phyloP scores from a whole-genome alignment of 176 grass and related monocot genomes.

The Avena atlantica region DNA sequence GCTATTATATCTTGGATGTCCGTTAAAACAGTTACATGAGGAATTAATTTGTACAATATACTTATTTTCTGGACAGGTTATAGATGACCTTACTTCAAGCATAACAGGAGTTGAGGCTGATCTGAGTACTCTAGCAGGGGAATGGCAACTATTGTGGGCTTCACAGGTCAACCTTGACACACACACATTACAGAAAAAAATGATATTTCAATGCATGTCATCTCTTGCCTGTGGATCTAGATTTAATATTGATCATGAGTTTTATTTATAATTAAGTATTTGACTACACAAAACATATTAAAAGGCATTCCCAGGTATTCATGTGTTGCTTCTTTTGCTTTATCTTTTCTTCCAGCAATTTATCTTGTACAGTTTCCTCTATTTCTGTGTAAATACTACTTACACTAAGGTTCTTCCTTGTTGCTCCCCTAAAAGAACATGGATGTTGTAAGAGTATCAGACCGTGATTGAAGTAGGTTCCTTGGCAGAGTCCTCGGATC shows the following conservation, averaged over 20 bases:
- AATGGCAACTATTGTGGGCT: slow-evolving; percentile 91
- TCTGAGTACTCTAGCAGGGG: slow-evolving; percentile 63
- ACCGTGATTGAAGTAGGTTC: not conserved
- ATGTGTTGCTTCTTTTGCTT: not conserved
- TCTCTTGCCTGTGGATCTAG: slow-evolving; percentile 13
- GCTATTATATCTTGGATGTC: slow-evolving; percentile 31
- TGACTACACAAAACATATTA: not conserved
- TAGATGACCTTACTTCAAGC: slow-evolving; percentile 71
- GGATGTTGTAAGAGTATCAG: not conserved
- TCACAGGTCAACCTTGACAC: slow-evolving; percentile 67
- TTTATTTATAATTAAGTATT: not conserved
- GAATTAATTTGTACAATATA: slow-evolving; percentile 27
- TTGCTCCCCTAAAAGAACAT: not conserved
- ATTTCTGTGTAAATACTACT: not conserved
- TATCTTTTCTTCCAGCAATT: not conserved
- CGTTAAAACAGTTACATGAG: not conserved
- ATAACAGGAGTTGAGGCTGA: slow-evolving; percentile 43
- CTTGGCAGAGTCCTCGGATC: not conserved
- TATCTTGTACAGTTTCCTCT: not conserved
- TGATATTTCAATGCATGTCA: slow-evolving; percentile 13
- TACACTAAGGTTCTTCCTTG: slow-evolving; percentile 18
- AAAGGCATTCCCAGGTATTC: not conserved
- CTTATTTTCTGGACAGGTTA: slow-evolving; percentile 56
- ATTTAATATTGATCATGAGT: slow-evolving; percentile 4
- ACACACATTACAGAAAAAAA: not conserved